Base-by-base conservation (phyloP, 352 stramenopile species). In the Globisporangium okanoganense region DNA sequence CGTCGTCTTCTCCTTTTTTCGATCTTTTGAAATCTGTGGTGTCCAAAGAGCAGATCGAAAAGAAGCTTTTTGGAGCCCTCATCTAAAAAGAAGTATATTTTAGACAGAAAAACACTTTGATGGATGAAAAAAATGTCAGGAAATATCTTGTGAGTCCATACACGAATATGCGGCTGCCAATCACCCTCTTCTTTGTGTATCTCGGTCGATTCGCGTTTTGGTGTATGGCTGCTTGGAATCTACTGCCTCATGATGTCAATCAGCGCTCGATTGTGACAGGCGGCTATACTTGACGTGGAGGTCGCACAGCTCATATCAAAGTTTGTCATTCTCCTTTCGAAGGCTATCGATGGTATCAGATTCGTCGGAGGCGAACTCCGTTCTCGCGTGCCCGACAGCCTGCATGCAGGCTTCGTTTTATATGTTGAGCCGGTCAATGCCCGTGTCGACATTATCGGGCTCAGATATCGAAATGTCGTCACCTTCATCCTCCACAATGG, bases 21-120 rank as follows among this genome's bases (percentile, higher is more conserved):
- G 49, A 55, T 56, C 49, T 56, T 56, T 27, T 29, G 49, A 56
- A 24, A 31, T 22, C 48, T 51, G 54, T 60, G 25, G 38, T 38
- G 29, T 35, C 38, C 6, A 6, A 1, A 2, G 18, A 22, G 18
- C 14, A 22, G 16, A 5, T 5, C 4, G 16, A 7, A 43, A 45
- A 45, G 40, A 22, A 45, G 5, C 40, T 6, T 22, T 45, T 12
- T 45, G 20, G 16, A 45, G 14, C 14, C n/a, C 18, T 20, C 40
- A 12, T n/a, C 18, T 43, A 0, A 12, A 12, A 45, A 45, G 20
- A 22, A 18, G 16, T 45, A 3, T 18, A 45, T 45, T 6, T 10
- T 22, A 9, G 0, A 24, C 1, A 7, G 5, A 45, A 22, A 45
- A 24, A 24, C 40, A 45, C 10, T 43, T 45, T 45, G 16, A 12